Conservation (phyloP, 768 basidiomycete species). For the Collybia sp. region DNA sequence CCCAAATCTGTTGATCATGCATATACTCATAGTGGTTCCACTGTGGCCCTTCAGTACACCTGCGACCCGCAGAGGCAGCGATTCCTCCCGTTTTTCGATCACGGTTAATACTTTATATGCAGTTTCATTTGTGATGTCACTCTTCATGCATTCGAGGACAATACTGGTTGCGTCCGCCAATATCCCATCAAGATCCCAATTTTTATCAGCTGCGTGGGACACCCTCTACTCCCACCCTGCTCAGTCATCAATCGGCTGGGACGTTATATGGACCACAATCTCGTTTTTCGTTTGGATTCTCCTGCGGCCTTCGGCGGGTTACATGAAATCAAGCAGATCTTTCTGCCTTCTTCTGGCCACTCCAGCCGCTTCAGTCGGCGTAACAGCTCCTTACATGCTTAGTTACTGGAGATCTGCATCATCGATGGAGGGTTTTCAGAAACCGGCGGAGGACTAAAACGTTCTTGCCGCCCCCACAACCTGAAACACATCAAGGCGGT, state of each 20-base stretch:
- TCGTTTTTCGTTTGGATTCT: conserved; percentile 35
- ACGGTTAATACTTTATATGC: conserved; percentile 27
- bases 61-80: conserved; percentile 1
- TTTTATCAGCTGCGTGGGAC: conserved; percentile 25
- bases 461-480: too few species aligned
- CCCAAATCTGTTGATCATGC: conserved; percentile 57
- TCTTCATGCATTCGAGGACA: conserved; percentile 27
- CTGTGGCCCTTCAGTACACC: conserved; percentile 26
- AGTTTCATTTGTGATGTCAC: conserved; percentile 24
- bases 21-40: conserved; percentile 50
- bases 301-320: not conserved
- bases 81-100: conserved; percentile 14
- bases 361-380: not conserved
- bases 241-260: conserved; percentile 61
- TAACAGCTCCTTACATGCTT: not conserved
- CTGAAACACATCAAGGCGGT: too few species aligned
- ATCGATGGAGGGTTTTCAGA: too few species aligned
- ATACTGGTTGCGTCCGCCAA: not conserved
- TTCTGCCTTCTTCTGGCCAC: not conserved
- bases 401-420: too few species aligned
- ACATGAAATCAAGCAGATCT: not conserved
- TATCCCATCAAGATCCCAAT: conserved; percentile 3
- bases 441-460: too few species aligned
- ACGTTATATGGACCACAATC: conserved; percentile 51
- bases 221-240: conserved; percentile 51